These are phyloP conservation scores for Tritrichomonas foetus DNA, from an alignment of 208 protist species.

Conservation along the genomic window DNA sequence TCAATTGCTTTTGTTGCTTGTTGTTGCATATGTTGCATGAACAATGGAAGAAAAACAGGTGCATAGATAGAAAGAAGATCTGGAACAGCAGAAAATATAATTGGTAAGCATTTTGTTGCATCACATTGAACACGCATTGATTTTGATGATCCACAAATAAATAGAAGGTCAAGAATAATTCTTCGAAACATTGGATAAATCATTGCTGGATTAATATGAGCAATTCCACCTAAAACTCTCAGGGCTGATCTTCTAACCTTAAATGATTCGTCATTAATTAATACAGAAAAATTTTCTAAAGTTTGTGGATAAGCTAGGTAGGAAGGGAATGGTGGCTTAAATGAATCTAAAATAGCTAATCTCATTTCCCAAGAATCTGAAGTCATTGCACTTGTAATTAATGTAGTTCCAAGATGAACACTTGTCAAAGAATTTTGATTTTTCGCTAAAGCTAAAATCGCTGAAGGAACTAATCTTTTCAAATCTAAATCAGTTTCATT, in stretches of 20 bases:
- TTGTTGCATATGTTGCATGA: background rate
- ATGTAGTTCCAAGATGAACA: background rate
- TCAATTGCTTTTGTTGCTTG: background rate
- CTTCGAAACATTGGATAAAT: constrained; percentile 35
- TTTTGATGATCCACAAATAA: background rate
- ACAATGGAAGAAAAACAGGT: background rate
- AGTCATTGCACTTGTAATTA: background rate
- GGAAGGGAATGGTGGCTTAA: background rate
- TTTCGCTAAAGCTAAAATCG: background rate
- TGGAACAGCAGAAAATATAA: background rate
- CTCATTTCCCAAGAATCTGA: background rate
- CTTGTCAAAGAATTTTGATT: background rate
- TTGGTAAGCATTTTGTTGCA: background rate
- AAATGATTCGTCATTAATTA: background rate
- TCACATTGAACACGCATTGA: background rate
- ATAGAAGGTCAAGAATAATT: background rate
- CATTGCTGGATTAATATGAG: background rate
- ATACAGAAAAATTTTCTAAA: background rate
- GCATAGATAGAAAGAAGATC: background rate
- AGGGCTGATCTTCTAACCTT: background rate
- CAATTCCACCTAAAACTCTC: background rate
- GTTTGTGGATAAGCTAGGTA: background rate
- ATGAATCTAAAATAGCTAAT: background rate
- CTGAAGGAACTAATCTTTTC: background rate
- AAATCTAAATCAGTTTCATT: background rate